These are phyloP conservation scores for Pythium insidiosum DNA, from an alignment of 352 stramenopile species.

Conservation along the genomic window DNA sequence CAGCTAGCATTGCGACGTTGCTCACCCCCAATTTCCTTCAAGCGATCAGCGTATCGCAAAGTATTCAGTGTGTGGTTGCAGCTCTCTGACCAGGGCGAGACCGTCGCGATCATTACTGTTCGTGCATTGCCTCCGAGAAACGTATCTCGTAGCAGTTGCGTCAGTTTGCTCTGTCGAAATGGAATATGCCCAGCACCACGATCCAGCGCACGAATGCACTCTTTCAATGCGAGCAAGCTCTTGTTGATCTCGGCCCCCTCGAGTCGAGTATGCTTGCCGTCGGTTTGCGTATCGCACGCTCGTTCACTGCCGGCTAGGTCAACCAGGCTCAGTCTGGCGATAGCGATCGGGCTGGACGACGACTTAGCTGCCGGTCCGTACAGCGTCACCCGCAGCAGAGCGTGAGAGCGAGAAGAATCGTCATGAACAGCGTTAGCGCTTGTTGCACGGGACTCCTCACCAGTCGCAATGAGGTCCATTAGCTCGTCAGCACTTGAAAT, in stretches of 20 bases:
- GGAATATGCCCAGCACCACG: slow-evolving; percentile 84
- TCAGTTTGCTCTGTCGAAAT: slow-evolving; percentile 94
- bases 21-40: slow-evolving; percentile 83
- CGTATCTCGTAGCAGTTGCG: slow-evolving; percentile 86
- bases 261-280: slow-evolving; percentile 82
- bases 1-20: background rate
- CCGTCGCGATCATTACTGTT: slow-evolving; percentile 93
- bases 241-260: slow-evolving; percentile 98
- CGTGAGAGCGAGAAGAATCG: slow-evolving; percentile 88
- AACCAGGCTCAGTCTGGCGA: slow-evolving; percentile 70
- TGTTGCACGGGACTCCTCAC: slow-evolving; percentile 88
- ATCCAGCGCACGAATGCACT: slow-evolving; percentile 94
- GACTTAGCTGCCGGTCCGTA: slow-evolving; percentile 8
- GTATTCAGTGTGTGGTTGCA: slow-evolving; percentile 96
- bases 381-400: slow-evolving; percentile 86
- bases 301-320: slow-evolving; percentile 93
- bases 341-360: too few species aligned
- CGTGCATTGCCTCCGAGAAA: slow-evolving; percentile 90
- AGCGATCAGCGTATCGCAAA: slow-evolving; percentile 91
- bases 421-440: slow-evolving; percentile 95
- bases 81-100: slow-evolving; percentile 90
- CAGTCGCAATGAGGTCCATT: slow-evolving; percentile 83
- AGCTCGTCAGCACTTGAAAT: slow-evolving; percentile 77
- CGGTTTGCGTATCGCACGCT: slow-evolving; percentile 88
- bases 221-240: slow-evolving; percentile 94